Evolutionary conservation across 1,284 basidiomycete genomes (phyloP).

Genomic region (Coniophora puteana): DNA sequence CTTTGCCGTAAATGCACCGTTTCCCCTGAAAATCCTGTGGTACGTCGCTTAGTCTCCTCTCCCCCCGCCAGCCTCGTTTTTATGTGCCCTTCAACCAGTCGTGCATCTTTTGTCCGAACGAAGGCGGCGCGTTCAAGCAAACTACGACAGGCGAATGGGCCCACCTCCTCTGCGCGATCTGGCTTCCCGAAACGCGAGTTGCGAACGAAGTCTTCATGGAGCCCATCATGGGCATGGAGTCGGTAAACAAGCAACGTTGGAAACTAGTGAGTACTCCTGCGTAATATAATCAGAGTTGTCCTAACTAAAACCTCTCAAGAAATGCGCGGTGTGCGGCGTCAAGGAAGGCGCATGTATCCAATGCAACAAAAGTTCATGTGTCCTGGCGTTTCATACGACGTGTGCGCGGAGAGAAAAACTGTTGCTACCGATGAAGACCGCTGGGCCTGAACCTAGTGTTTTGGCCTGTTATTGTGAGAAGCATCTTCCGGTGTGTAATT

Average conservation of each 20-base stretch:
- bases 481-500: constrained; percentile 75
- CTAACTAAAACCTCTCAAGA: constrained; percentile 36
- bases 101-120: constrained; percentile 93
- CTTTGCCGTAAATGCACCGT: constrained; percentile 98
- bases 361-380: constrained; percentile 90
- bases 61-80: no score
- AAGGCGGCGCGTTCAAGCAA: constrained; percentile 99
- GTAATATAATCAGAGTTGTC: not conserved
- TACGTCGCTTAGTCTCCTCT: no score
- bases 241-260: constrained; percentile 90
- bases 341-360: constrained; percentile 94
- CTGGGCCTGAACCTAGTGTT: constrained; percentile 64
- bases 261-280: constrained; percentile 66
- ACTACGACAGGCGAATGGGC: constrained; percentile 93
- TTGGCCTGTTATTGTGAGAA: constrained; percentile 84
- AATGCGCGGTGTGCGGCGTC: constrained; percentile 85
- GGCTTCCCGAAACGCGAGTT: constrained; percentile 94
- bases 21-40: constrained; percentile 94
- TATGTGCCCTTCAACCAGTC: no score
- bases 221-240: constrained; percentile 89
- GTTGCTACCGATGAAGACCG: constrained; percentile 84
- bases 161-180: constrained; percentile 95
- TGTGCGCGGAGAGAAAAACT: constrained; percentile 88
- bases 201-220: constrained; percentile 99
- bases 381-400: constrained; percentile 92